Evolutionary conservation across 208 protist species (phyloP), one percentile per base, ranked within the genome.

Genomic region (Trypanosoma platydactyli): DNA sequence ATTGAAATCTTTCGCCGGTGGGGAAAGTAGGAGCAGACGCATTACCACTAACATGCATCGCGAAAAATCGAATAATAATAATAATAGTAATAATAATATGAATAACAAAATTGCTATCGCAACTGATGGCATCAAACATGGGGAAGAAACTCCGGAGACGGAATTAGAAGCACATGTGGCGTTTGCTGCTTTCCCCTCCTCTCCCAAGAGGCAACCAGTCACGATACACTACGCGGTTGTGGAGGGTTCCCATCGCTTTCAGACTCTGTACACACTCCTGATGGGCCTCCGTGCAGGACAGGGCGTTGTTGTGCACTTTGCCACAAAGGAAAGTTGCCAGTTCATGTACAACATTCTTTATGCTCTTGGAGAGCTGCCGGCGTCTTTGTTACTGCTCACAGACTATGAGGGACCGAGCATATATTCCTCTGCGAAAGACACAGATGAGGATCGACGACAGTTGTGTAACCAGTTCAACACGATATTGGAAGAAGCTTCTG

Each of bases 321-420:
- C 83, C 30, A 93, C 87, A 6, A 79, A 82, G 51, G 81, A 89
- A 56, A 71, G 67, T 40, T 77, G 67, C 35, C 59, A 70, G 24
- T 93, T 87, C 40, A 61, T 89, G 35, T 83, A 79, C 68, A 70
- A 88, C 58, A 65, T 74, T 6, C 74, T 93, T 38, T 82, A 82
- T 69, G 57, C 74, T 1, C 33, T 86, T 13, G 68, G 70, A 44
- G 78, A 86, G 51, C 60, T 91, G 59, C 80, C 79, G 0, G 18
- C 74, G 1, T 68, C 64, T 24, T 49, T 90, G 49, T 57, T 77
- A 25, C 35, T 93, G 6, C 68, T 90, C 3, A 73, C 68, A 46
- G 87, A 93, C 76, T 89, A 83, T 71, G 87, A 88, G 38, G 87
- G 81, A 0, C 71, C 71, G 22, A 80, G 82, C 35, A 60, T 25